phyloP scores from a whole-genome alignment of 2,329 filamentous ascomycete genomes.

The Clonostachys rhizophaga region DNA sequence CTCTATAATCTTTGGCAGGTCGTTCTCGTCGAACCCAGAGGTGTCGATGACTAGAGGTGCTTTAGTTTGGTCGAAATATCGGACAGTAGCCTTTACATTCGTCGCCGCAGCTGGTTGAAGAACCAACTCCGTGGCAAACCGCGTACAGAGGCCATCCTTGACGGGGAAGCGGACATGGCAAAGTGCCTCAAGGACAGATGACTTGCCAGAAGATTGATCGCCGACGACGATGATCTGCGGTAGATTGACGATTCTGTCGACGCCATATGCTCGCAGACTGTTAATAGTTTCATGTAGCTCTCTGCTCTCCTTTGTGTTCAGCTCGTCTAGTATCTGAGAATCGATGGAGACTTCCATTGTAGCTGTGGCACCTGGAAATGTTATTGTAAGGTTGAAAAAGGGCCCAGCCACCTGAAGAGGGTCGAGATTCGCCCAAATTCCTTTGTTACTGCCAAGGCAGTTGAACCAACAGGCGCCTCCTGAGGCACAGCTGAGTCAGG shows the following conservation, averaged over 20 bases:
- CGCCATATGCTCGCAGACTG: slow-evolving; percentile 41
- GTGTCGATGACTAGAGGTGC: slow-evolving; percentile 17
- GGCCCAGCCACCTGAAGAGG: too few relatives aligned
- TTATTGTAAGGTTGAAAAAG: too few relatives aligned
- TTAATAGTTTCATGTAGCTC: slow-evolving; percentile 49
- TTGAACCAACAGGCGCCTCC: too few relatives aligned
- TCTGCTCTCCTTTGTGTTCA: slow-evolving; percentile 36
- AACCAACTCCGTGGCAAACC: slow-evolving; percentile 57
- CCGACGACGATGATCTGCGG: slow-evolving; percentile 56
- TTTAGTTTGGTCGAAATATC: slow-evolving; percentile 16
- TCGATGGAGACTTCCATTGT: slow-evolving; percentile 6
- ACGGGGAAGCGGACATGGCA: slow-evolving; percentile 55
- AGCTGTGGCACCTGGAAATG: not conserved
- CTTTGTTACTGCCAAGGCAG: too few relatives aligned
- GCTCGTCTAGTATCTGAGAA: slow-evolving; percentile 25
- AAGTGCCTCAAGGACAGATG: slow-evolving; percentile 61
- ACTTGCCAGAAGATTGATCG: slow-evolving; percentile 58
- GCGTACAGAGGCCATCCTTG: slow-evolving; percentile 51
- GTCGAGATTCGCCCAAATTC: too few relatives aligned
- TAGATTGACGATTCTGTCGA: slow-evolving; percentile 38
- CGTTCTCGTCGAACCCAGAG: slow-evolving; percentile 24
- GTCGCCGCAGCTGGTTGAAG: slow-evolving; percentile 33
- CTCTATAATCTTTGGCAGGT: slow-evolving; percentile 43
- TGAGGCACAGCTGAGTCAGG: too few relatives aligned
- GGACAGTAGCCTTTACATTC: slow-evolving; percentile 36